Percentiles rank a stretch among this genome's conserved stretches.
These are phyloP conservation scores for Podila clonocystis DNA, from an alignment of 192 early-diverging fungal genomes.

Conservation along the genomic window DNA sequence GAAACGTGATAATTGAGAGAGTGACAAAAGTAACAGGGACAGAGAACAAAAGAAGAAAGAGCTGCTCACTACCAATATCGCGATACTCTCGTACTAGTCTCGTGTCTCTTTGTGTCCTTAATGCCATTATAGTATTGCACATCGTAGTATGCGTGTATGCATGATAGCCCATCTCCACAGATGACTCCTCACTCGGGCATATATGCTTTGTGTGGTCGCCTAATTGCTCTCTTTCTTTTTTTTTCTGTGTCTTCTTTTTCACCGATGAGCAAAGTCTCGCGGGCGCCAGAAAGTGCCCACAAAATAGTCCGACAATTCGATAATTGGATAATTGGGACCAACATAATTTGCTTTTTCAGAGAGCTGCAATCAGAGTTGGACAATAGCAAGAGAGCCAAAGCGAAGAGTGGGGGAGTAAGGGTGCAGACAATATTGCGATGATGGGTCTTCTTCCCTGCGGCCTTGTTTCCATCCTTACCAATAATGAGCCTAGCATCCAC, in stretches of 20 bases:
- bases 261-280: not conserved
- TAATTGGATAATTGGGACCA: too few relatives aligned
- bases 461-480: conserved; percentile 56
- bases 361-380: not conserved
- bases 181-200: not conserved
- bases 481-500: conserved; percentile 83
- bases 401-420: not conserved
- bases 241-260: not conserved
- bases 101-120: not conserved
- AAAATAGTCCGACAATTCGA: not conserved
- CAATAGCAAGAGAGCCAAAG: not conserved
- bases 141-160: too few relatives aligned
- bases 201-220: not conserved
- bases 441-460: not conserved
- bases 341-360: too few relatives aligned
- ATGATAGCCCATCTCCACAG: not conserved
- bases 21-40: not conserved
- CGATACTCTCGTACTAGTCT: not conserved
- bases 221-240: not conserved
- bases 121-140: not conserved
- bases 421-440: not conserved
- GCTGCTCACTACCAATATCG: conserved; percentile 3
- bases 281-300: not conserved
- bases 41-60: not conserved
- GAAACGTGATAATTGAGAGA: not conserved